Conservation (phyloP, 2,329 filamentous ascomycete genomes). For the Paracoccidioides lutzii region DNA sequence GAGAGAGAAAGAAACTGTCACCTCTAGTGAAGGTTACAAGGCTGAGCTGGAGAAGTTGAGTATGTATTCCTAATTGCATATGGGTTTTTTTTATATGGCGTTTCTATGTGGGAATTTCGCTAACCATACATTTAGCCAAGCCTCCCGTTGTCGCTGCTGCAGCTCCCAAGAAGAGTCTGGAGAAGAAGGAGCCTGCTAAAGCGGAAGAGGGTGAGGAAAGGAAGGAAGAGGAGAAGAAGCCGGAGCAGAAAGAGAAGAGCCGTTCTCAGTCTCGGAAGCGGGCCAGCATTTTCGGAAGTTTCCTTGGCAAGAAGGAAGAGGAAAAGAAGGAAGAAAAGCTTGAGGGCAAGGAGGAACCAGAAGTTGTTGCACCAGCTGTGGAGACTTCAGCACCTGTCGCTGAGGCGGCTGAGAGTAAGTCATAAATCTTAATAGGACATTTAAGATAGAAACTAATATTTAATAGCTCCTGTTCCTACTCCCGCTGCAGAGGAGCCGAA, state of each 20-base stretch:
- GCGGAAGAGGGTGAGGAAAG: constrained; percentile 17
- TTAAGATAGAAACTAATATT: constrained; percentile 8
- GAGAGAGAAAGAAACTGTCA: constrained; percentile 59
- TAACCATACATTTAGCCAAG: constrained; percentile 26
- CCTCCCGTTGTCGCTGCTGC: constrained; percentile 25
- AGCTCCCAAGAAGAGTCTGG: constrained; percentile 14
- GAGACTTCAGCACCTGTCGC: constrained; percentile 22
- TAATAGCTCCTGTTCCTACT: constrained; percentile 24
- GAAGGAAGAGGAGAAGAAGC: constrained; percentile 24
- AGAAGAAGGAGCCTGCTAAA: constrained; percentile 17
- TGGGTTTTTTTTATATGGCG: constrained; percentile 1
- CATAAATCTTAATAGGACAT: constrained; percentile 16
- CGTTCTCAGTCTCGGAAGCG: constrained; percentile 48
- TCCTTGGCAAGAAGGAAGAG: constrained; percentile 51
- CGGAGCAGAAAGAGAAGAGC: constrained; percentile 40
- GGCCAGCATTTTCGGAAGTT: constrained; percentile 43
- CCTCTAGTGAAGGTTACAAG: constrained; percentile 80
- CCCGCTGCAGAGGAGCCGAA: constrained; percentile 39
- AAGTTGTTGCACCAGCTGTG: constrained; percentile 26
- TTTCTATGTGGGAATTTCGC: background rate
- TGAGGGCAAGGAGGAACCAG: constrained; percentile 30
- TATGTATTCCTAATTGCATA: constrained; percentile 28
- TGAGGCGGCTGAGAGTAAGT: constrained; percentile 26
- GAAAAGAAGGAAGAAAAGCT: constrained; percentile 29
- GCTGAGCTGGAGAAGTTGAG: constrained; percentile 59